Base-by-base conservation (phyloP, 805 yeast species). In the Spencermartinsiella europaea region DNA sequence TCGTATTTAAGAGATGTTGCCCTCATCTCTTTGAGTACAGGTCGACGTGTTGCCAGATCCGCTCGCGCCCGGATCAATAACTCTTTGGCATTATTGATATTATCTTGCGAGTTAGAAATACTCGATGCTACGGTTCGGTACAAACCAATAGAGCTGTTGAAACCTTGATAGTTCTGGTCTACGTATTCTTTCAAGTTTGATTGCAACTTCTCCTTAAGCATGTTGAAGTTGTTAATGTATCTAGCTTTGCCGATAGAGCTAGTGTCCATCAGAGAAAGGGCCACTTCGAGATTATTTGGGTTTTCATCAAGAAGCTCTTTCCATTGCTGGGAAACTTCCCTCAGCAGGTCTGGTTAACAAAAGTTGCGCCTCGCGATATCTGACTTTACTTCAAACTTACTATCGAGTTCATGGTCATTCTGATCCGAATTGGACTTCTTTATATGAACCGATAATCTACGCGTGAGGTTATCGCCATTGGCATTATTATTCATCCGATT, bases 171-270 rank as follows among this genome's bases (percentile, higher is more conserved):
- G 60, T 88, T 58, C 36, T 49, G 85, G 53, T 83, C 83, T 22
- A 90, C 96, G 1, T 90, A 86, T 20, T 65, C 67, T 49, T 82
- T 76, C 44, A 91, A 69, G 21, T 80, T 76, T 15, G 61, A 61
- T 14, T 81, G 76, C 10, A 90, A 75, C 44, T 76, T 69, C 20
- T 69, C 68, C 50, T 82, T 79, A 38, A 88, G 64, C 40, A 75
- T 74, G 37, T 73, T 69, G 55, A 91, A 91, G 50, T 86, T 89
- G 1, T 73, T 73, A 48, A 73, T 72, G 49, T 82, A 77, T 57
- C 81, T 83, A 0, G 95, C 95, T 57, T 86, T 67, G 0, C 98
- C 98, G n/a, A 89, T 93, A 0, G 95, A 85, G 1, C 95, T 80
- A 56, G 81, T 83, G 64, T 91, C 97, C 57, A 89, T 69, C 47